Evolutionary conservation across 257 asterid genomes (phyloP).

Genomic region (Datura wrightii): DNA sequence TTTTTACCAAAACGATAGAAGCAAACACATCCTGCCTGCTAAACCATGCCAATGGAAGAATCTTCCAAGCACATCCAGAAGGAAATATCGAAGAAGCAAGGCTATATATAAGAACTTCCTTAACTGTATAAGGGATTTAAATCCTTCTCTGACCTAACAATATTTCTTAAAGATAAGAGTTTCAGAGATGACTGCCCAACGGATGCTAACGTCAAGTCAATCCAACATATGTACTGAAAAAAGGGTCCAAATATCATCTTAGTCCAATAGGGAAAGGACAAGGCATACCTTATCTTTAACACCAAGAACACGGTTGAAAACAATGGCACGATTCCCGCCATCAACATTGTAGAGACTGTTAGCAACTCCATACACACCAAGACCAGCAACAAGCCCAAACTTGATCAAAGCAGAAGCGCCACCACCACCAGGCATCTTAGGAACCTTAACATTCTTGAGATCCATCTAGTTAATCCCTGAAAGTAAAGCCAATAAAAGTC

Average conservation of each 20-base stretch:
- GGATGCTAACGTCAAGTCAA: not conserved
- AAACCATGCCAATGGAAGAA: not conserved
- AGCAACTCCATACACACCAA: slow-evolving; percentile 67
- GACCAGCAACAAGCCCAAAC: slow-evolving; percentile 67
- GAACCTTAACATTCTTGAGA: slow-evolving; percentile 72
- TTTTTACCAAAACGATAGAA: not conserved
- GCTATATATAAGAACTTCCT: not conserved
- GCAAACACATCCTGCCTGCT: not conserved
- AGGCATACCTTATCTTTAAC: slow-evolving; percentile 72
- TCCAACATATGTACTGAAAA: not conserved
- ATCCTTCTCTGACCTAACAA: not conserved
- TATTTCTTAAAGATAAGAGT: not conserved
- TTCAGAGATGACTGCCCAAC: not conserved
- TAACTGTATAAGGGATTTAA: not conserved
- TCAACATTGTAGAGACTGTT: slow-evolving; percentile 93
- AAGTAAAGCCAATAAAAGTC: slow-evolving; percentile 26
- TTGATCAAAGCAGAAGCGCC: slow-evolving; percentile 64
- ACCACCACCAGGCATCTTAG: slow-evolving; percentile 80
- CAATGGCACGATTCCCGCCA: slow-evolving; percentile 91
- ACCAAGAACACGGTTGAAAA: slow-evolving; percentile 77
- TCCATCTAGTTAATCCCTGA: slow-evolving; percentile 61
- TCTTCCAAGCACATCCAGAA: not conserved
- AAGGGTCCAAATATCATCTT: not conserved
- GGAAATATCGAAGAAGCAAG: not conserved
- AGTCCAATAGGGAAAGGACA: not conserved